A percentile compares a stretch with the other conserved stretches of the same genome.
phyloP scores from a whole-genome alignment of 306 rosid species.

The Geum urbanum region DNA sequence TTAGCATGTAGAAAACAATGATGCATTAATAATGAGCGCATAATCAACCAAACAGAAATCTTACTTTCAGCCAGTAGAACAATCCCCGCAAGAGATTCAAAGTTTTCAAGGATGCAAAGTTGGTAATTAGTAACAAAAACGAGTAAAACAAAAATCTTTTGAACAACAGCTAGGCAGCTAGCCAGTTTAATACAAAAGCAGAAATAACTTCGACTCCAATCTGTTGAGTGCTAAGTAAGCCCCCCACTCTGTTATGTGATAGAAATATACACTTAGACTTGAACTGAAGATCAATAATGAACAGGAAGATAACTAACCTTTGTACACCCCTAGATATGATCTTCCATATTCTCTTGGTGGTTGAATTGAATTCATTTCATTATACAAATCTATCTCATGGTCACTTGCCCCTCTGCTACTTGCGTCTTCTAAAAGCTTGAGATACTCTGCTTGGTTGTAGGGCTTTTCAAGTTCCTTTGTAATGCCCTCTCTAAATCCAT shows the following conservation, averaged over 20 bases:
- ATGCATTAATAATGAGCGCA: neutral
- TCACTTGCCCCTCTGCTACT: constrained; percentile 11
- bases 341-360: constrained; percentile 15
- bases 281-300: neutral
- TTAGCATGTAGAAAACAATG: neutral
- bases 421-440: constrained; percentile 14
- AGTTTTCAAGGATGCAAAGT: constrained; percentile 11
- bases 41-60: constrained; percentile 8
- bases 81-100: constrained; percentile 75
- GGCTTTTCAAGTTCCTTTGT: constrained; percentile 53
- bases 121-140: neutral
- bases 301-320: constrained; percentile 45
- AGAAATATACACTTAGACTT: neutral
- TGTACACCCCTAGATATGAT: constrained; percentile 46
- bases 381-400: constrained; percentile 34
- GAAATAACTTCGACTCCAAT: neutral
- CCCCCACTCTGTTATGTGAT: neutral
- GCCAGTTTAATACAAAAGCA: neutral
- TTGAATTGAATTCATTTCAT: constrained; percentile 23
- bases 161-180: neutral
- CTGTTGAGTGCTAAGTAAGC: too few species aligned
- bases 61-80: constrained; percentile 68
- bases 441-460: constrained; percentile 38
- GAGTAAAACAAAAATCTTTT: neutral
- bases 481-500: constrained; percentile 50